phyloP scores from a whole-genome alignment of 306 rosid species.

The Myrica gale region DNA sequence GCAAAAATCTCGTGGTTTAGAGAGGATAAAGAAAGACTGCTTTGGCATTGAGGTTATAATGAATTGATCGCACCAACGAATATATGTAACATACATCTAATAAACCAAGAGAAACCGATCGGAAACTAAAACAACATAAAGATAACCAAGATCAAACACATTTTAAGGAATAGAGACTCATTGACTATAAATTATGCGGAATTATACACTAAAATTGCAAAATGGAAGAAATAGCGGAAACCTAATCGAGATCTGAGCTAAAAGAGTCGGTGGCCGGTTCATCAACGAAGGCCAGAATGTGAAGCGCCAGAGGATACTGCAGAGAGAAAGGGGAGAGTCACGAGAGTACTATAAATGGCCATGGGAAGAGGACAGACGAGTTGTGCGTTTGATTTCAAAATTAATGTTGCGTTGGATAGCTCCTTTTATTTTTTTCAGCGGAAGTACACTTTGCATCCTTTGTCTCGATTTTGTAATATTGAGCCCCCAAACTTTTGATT shows the following conservation, averaged over 20 bases:
- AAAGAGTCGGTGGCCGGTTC: slow-evolving; percentile 25
- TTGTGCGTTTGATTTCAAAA: no score
- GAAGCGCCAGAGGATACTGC: slow-evolving; percentile 12
- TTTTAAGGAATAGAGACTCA: background rate
- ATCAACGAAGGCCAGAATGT: background rate
- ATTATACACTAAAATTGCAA: background rate
- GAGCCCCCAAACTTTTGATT: no score
- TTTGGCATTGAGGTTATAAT: slow-evolving; percentile 24
- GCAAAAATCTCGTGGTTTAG: background rate
- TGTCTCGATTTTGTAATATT: no score
- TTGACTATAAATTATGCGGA: background rate
- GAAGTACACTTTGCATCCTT: no score
- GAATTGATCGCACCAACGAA: background rate
- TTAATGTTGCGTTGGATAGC: no score
- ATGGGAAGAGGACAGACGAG: background rate
- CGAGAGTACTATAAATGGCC: slow-evolving; percentile 41
- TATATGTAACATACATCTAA: background rate
- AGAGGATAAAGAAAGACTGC: background rate
- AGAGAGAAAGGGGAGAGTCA: slow-evolving; percentile 36
- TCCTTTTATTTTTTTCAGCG: no score
- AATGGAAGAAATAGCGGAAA: background rate
- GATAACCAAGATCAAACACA: slow-evolving; percentile 13
- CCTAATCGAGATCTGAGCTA: slow-evolving; percentile 32
- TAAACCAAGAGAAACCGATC: background rate
- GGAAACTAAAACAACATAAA: background rate